Conservation (phyloP, 2,329 filamentous ascomycete genomes). For the Xylariaceae sp. region DNA sequence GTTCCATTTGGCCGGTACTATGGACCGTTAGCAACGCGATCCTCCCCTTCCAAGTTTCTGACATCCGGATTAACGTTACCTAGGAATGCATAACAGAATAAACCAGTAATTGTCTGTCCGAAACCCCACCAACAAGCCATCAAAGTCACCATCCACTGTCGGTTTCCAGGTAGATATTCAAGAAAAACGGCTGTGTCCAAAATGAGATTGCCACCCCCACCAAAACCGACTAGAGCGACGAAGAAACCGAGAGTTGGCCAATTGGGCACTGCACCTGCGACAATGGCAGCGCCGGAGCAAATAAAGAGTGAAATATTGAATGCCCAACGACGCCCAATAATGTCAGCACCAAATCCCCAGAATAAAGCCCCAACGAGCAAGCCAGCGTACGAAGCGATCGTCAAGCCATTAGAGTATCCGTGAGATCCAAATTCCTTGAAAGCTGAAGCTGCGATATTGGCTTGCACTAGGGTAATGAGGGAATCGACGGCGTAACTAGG, state of each 20-base stretch:
- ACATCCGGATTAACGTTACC: conserved; percentile 23
- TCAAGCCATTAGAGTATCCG: conserved; percentile 54
- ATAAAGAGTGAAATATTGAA: conserved; percentile 66
- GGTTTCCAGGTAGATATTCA: conserved; percentile 44
- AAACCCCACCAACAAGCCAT: conserved; percentile 54
- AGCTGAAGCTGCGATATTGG: conserved; percentile 56
- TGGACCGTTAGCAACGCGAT: conserved; percentile 5
- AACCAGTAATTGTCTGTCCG: conserved; percentile 44
- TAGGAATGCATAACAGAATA: conserved; percentile 49
- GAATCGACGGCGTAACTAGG: conserved; percentile 54
- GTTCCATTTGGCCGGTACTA: conserved; percentile 39
- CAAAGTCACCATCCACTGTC: conserved; percentile 63
- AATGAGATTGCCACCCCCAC: conserved; percentile 60
- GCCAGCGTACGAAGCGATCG: conserved; percentile 53
- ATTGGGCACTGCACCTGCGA: conserved; percentile 63
- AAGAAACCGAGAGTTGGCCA: conserved; percentile 64
- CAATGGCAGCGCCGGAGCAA: conserved; percentile 57
- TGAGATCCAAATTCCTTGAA: conserved; percentile 54
- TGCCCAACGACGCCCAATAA: conserved; percentile 63
- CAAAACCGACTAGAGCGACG: conserved; percentile 59
- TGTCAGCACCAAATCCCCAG: conserved; percentile 65
- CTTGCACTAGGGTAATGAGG: conserved; percentile 56
- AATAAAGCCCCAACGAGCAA: conserved; percentile 56
- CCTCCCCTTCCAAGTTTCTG: background rate
- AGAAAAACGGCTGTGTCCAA: conserved; percentile 54